Evolutionary conservation across 768 basidiomycete species (phyloP).

Genomic region (Cubamyces sp.): DNA sequence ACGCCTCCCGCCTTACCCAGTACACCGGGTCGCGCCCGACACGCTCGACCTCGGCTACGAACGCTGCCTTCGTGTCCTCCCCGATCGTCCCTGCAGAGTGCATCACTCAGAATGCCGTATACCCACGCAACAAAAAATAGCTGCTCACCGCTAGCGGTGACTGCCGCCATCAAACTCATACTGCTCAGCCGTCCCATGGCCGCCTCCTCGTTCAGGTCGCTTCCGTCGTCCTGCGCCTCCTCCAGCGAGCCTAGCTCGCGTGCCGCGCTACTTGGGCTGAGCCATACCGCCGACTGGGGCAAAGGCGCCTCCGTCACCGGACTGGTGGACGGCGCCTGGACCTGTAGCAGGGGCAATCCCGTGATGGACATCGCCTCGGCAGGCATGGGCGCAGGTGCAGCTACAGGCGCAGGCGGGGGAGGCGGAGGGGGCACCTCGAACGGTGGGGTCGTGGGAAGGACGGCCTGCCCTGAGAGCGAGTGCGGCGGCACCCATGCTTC

Average conservation of each 20-base stretch:
- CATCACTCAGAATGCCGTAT: conserved; percentile 5
- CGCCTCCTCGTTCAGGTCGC: conserved; percentile 64
- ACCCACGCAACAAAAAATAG: conserved; percentile 6
- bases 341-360: conserved; percentile 17
- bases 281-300: neutral
- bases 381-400: conserved; percentile 8
- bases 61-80: conserved; percentile 59
- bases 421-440: conserved; percentile 22
- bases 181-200: conserved; percentile 86
- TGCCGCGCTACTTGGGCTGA: conserved; percentile 11
- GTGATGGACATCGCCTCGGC: conserved; percentile 9
- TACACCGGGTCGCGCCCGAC: conserved; percentile 67
- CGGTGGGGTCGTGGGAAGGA: conserved; percentile 21
- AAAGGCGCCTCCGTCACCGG: conserved; percentile 8
- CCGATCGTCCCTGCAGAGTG: conserved; percentile 52
- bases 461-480: conserved; percentile 4
- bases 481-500: conserved; percentile 3
- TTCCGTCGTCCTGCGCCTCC: conserved; percentile 44
- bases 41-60: conserved; percentile 76
- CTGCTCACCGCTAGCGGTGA: conserved; percentile 73
- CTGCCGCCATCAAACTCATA: conserved; percentile 91
- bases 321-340: conserved; percentile 6
- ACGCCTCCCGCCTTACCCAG: conserved; percentile 85
- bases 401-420: conserved; percentile 8
- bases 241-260: conserved; percentile 4